Conservation (phyloP, 169 alveolate genomes). For the Eimeria sp. region DNA sequence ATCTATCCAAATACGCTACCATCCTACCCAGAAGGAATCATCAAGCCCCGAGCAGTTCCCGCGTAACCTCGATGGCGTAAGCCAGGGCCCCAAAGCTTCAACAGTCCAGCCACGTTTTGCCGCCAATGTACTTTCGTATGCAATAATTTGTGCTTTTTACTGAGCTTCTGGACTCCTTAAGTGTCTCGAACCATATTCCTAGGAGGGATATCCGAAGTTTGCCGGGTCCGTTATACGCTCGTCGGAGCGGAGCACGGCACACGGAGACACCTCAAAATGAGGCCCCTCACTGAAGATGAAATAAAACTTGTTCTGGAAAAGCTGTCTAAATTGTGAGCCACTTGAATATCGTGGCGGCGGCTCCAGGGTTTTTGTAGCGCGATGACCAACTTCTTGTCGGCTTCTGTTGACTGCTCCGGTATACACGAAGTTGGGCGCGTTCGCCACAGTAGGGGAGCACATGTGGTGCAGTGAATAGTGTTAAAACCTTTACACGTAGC, state of each 20-base stretch:
- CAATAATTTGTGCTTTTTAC: background rate
- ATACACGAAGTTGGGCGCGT: background rate
- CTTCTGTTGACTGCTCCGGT: background rate
- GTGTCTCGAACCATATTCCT: background rate
- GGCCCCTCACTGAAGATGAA: conserved; percentile 94
- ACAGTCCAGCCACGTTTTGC: background rate
- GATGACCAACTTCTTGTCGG: background rate
- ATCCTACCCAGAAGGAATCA: background rate
- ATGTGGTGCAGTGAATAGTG: background rate
- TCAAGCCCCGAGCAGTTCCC: conserved; percentile 11
- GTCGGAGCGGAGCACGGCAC: background rate
- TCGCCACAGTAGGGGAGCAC: background rate
- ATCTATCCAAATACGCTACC: background rate
- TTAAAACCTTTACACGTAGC: background rate
- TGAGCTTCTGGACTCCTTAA: background rate
- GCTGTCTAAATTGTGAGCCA: conserved; percentile 88
- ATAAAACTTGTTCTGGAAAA: conserved; percentile 92
- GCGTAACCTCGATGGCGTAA: background rate
- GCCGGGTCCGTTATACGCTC: background rate
- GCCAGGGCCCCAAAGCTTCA: background rate
- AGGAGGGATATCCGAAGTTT: background rate
- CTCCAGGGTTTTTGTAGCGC: background rate
- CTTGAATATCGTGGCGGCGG: background rate
- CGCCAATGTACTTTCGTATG: background rate
- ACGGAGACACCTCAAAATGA: conserved; percentile 87